Conservation (phyloP, 306 rosid species). For the Lathyrus oleraceus region DNA sequence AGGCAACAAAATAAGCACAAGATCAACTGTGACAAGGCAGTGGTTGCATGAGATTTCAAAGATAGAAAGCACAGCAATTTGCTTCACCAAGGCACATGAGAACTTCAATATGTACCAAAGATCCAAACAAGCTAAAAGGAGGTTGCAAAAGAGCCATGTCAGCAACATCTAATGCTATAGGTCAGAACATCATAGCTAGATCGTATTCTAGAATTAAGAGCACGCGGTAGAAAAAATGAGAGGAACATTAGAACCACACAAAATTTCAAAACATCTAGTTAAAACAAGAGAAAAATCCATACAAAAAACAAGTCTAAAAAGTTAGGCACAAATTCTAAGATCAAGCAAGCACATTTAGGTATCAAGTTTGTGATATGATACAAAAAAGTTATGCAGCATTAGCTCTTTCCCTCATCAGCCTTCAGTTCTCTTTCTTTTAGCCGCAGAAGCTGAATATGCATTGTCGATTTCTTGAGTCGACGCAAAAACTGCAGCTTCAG, state of each 20-base stretch:
- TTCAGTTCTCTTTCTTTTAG: conserved; percentile 45
- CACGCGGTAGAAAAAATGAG: background rate
- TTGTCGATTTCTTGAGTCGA: conserved; percentile 43
- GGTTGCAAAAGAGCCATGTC: too few relatives aligned
- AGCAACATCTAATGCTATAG: too few relatives aligned
- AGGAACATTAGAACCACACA: background rate
- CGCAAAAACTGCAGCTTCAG: conserved; percentile 50
- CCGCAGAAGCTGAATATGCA: conserved; percentile 33
- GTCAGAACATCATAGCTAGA: background rate
- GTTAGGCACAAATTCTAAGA: conserved; percentile 11
- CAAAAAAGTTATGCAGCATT: conserved; percentile 13
- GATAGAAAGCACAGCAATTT: too few relatives aligned
- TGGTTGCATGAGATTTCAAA: too few relatives aligned
- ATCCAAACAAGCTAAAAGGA: too few relatives aligned
- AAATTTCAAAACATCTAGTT: background rate
- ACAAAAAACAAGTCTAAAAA: background rate
- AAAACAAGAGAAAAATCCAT: conserved; percentile 22
- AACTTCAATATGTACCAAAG: too few relatives aligned
- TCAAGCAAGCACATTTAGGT: conserved; percentile 12
- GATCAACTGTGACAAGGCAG: too few relatives aligned
- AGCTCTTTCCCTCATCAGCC: conserved; percentile 20
- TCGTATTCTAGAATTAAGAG: background rate
- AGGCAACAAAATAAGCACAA: too few relatives aligned
- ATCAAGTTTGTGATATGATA: background rate
- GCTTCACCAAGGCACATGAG: too few relatives aligned